These are phyloP conservation scores for Trebouxia sp. DNA, from an alignment of 139 green algal species.

Conservation along the genomic window DNA sequence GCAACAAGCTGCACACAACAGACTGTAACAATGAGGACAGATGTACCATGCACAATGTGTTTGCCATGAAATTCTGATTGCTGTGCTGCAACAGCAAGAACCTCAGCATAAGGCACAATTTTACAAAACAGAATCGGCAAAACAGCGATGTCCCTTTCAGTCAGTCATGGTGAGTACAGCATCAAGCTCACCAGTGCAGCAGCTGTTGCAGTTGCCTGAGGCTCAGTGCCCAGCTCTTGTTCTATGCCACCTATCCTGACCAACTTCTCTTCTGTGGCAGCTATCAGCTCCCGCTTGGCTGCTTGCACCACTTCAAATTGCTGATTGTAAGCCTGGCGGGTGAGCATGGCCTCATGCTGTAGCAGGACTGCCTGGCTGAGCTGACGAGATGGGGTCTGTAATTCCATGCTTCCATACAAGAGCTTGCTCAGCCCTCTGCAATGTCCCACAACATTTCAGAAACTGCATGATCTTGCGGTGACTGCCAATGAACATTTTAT, in stretches of 20 bases:
- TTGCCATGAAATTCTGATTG: no score
- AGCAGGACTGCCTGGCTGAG: not conserved
- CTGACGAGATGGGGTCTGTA: not conserved
- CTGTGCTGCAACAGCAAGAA: no score
- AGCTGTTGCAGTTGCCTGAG: not conserved
- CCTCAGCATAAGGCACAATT: no score
- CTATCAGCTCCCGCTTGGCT: not conserved
- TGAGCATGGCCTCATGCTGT: not conserved
- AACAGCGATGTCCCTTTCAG: not conserved
- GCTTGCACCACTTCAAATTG: not conserved
- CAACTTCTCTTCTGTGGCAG: not conserved
- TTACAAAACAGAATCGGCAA: no score
- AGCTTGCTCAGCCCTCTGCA: not conserved
- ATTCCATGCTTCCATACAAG: not conserved
- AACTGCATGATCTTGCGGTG: not conserved
- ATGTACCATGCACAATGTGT: no score
- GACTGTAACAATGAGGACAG: no score
- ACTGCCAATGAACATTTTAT: not conserved
- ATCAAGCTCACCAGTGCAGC: not conserved
- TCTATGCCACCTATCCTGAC: not conserved
- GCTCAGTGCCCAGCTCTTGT: not conserved
- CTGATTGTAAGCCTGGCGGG: slow-evolving; percentile 4
- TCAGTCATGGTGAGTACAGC: no score
- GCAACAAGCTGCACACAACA: not conserved
- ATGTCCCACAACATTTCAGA: no score